These are phyloP conservation scores for Pisolithus orientalis DNA, from an alignment of 768 basidiomycete genomes.

Conservation along the genomic window DNA sequence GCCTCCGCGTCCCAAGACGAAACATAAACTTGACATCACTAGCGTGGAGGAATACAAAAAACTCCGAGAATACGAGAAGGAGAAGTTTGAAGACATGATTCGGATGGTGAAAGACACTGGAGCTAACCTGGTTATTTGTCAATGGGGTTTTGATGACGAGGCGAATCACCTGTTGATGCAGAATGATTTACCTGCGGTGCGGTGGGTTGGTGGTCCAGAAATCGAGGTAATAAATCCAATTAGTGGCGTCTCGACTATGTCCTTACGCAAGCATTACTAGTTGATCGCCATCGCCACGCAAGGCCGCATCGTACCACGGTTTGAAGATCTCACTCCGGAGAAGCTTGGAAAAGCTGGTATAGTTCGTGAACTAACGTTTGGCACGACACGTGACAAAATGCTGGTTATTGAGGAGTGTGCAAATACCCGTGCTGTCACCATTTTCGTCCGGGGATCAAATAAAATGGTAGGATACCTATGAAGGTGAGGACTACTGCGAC, in stretches of 20 bases:
- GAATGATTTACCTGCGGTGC: constrained; percentile 92
- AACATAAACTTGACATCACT: constrained; percentile 97
- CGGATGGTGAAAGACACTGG: constrained; percentile 93
- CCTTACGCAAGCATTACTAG: constrained; percentile 32
- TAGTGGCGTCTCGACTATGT: background rate
- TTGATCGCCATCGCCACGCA: constrained; percentile 98
- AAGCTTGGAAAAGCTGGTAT: constrained; percentile 93
- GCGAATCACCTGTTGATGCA: constrained; percentile 98
- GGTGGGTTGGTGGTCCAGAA: constrained; percentile 99
- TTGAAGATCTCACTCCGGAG: constrained; percentile 87
- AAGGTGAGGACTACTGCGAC: background rate
- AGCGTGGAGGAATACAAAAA: constrained; percentile 96
- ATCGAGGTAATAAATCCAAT: constrained; percentile 65
- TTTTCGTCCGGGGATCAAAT: constrained; percentile 96
- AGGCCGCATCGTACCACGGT: constrained; percentile 96
- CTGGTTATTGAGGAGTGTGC: constrained; percentile 98
- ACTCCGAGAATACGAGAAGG: constrained; percentile 89
- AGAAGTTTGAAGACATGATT: constrained; percentile 97
- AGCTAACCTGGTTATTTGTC: constrained; percentile 97
- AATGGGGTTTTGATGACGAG: constrained; percentile 99
- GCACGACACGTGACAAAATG: constrained; percentile 99
- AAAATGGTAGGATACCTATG: constrained; percentile 77
- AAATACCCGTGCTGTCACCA: constrained; percentile 91
- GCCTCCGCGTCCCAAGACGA: constrained; percentile 97
- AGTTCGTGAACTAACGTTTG: constrained; percentile 92